These are phyloP conservation scores for Geosiphon pyriformis DNA, from an alignment of 192 early-diverging fungal species.

Conservation along the genomic window DNA sequence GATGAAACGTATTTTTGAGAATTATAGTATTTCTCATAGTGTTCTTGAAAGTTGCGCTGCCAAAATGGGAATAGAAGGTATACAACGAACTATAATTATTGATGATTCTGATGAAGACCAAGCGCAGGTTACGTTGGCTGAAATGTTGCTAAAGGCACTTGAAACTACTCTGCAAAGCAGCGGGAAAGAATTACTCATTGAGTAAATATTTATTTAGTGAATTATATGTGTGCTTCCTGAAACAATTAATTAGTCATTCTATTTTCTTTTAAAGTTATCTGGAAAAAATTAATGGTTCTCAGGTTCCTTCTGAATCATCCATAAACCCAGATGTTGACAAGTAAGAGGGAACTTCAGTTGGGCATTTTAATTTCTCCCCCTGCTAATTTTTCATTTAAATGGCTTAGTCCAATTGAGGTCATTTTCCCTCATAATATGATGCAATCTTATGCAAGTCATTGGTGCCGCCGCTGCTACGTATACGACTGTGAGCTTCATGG, in stretches of 20 bases:
- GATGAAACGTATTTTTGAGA: not conserved
- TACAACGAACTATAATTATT: not conserved
- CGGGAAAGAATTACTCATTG: not conserved
- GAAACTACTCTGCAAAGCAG: not conserved
- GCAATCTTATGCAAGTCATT: slow-evolving; percentile 19
- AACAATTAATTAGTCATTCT: too few relatives aligned
- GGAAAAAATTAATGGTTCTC: too few relatives aligned
- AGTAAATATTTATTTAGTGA: not conserved
- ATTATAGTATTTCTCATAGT: not conserved
- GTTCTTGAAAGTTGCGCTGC: not conserved
- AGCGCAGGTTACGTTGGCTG: not conserved
- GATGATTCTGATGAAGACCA: not conserved
- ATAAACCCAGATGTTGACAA: not conserved
- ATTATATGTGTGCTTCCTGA: not conserved
- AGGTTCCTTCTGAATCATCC: not conserved
- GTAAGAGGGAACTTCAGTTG: not conserved
- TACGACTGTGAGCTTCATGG: slow-evolving; percentile 25
- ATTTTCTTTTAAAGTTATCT: too few relatives aligned
- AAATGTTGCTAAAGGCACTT: not conserved
- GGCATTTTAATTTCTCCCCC: not conserved
- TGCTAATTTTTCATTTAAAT: not conserved
- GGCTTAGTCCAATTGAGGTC: not conserved
- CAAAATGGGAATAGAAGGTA: not conserved
- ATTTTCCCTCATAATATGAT: not conserved
- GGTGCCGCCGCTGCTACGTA: slow-evolving; percentile 22